Percentiles rank a stretch among this genome's conserved stretches.
These are phyloP conservation scores for Lasiosphaeriaceae sp. DNA, from an alignment of 495 filamentous ascomycete species.

Conservation along the genomic window DNA sequence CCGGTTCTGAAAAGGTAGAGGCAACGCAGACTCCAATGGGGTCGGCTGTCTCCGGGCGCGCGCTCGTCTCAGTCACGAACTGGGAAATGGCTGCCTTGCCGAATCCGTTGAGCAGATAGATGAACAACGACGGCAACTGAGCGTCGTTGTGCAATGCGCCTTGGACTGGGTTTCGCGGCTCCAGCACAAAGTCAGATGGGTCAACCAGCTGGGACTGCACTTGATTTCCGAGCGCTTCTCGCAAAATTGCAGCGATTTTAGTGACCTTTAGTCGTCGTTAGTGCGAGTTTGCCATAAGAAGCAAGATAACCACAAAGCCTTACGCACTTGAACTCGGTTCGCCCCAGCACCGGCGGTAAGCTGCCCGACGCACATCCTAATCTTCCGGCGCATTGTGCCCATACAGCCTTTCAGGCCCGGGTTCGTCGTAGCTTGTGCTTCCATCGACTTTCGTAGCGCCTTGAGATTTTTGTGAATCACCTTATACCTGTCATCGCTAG, in stretches of 20 bases:
- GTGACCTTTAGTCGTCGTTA: conserved; percentile 16
- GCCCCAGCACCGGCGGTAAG: conserved; percentile 56
- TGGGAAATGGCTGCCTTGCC: conserved; percentile 73
- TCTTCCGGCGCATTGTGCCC: conserved; percentile 70
- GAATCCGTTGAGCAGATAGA: conserved; percentile 82
- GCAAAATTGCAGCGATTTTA: conserved; percentile 50
- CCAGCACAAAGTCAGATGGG: conserved; percentile 62
- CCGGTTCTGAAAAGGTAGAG: conserved; percentile 65
- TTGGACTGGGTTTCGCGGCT: conserved; percentile 50
- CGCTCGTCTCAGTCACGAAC: conserved; percentile 68
- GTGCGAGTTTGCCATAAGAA: neutral
- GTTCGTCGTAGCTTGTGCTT: conserved; percentile 43
- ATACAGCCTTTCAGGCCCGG: conserved; percentile 56
- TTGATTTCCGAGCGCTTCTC: conserved; percentile 35
- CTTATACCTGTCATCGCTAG: conserved; percentile 49
- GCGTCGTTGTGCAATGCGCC: conserved; percentile 52
- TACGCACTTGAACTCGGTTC: conserved; percentile 55
- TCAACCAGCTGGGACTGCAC: conserved; percentile 58
- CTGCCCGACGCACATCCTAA: conserved; percentile 70
- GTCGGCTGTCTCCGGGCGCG: conserved; percentile 68
- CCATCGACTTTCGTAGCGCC: conserved; percentile 56
- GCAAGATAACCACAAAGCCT: neutral
- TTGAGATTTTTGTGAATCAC: conserved; percentile 73
- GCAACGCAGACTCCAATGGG: conserved; percentile 74
- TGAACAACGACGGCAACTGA: conserved; percentile 59